Evolutionary conservation across 2,329 filamentous ascomycete genomes (phyloP), one percentile per base, ranked within the genome.

Genomic region (Calonectria honghensis): DNA sequence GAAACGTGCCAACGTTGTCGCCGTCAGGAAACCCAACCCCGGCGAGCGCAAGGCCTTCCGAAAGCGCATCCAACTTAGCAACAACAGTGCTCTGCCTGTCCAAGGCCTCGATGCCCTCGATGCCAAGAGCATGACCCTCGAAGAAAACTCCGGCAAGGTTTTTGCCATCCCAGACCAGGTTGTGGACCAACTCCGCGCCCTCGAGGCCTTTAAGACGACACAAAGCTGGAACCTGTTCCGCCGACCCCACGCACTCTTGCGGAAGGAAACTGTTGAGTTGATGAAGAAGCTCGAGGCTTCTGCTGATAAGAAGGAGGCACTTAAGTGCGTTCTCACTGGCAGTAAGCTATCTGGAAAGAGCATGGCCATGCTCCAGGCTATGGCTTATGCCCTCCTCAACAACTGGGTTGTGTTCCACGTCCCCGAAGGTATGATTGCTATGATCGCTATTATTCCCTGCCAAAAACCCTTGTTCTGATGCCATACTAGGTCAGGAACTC

Each of bases 161-260:
- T 86, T 95, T 68, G 91, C 91, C 2, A 85, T 98, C 35, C 92
- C 94, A 10, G 91, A 92, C 52, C 85, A 87, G 1, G 87, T 95
- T 66, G 90, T 98, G 66, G 96, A 98, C 86, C 91, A 93, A 84
- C 88, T 99, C 87, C 91, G 96, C 80, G 91, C 93, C n/a, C 89
- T 94, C 69, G 95, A 98, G 83, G 96, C 95, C 4, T 99, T 99
- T 89, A 98, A 98, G 90, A 89, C 92, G 29, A 94, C 92, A 31
- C 97, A 98, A 89, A 93, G 91, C 77, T 99, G 97, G 96, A 91
- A 90, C 73, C 87, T 98, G 81, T 99, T 98, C 86, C 89, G 95
- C 79, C 90, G 92, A 78, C 97, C 97, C 32, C 94, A 94, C 71
- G 91, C 94, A 69, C 87, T 99, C 82, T 87, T 98, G 76, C 91